Evolutionary conservation across 1,139 yeast genomes (phyloP).

Genomic region (Suhomyces terraborum): DNA sequence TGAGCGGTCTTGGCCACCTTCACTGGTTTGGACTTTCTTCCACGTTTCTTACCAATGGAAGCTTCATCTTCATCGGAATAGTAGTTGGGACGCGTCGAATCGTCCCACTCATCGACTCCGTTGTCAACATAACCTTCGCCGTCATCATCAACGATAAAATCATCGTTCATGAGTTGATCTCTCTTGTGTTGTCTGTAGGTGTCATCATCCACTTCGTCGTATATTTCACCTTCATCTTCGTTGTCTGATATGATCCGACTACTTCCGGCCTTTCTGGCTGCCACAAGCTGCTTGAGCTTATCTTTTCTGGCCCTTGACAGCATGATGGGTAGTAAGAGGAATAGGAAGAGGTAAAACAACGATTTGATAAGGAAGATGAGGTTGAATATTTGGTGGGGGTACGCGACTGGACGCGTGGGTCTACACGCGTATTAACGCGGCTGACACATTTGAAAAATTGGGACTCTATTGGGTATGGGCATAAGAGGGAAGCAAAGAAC

Average conservation of each 20-base stretch:
- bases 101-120: constrained; percentile 89
- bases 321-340: constrained; percentile 17
- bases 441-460: background rate
- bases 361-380: too few species aligned
- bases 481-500: too few species aligned
- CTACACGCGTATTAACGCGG: background rate
- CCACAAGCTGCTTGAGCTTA: constrained; percentile 42
- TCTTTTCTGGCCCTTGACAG: constrained; percentile 38
- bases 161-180: constrained; percentile 80
- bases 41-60: constrained; percentile 32
- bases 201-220: constrained; percentile 85
- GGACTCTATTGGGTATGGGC: too few species aligned
- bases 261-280: constrained; percentile 42
- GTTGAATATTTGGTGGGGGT: background rate
- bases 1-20: constrained; percentile 52
- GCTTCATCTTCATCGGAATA: constrained; percentile 56
- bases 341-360: too few species aligned
- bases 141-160: constrained; percentile 90
- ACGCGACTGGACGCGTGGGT: constrained; percentile 4
- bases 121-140: constrained; percentile 91
- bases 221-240: constrained; percentile 52
- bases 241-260: constrained; percentile 26
- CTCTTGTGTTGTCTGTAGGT: constrained; percentile 76
- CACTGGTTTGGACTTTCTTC: constrained; percentile 34
- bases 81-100: constrained; percentile 48